phyloP scores from a whole-genome alignment of 1,284 basidiomycete species.

The Macrocybe sp. region DNA sequence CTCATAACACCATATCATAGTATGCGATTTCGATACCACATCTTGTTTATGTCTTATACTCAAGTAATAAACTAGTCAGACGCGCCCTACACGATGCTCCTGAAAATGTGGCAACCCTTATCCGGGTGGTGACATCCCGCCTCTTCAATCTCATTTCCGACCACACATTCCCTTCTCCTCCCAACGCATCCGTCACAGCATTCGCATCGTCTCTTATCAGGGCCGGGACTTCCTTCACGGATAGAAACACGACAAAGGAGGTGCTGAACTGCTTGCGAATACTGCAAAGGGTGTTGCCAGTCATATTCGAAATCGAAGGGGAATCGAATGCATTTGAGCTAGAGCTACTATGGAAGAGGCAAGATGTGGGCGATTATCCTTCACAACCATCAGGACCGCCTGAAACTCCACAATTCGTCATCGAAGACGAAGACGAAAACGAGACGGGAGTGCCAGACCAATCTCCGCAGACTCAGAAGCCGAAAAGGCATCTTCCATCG shows the following conservation, averaged over 20 bases:
- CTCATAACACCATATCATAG: slow-evolving; percentile 83
- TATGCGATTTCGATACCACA: slow-evolving; percentile 33
- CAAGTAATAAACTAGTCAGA: slow-evolving; percentile 48
- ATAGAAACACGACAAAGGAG: slow-evolving; percentile 74
- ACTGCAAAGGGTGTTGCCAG: slow-evolving; percentile 81
- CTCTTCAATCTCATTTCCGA: slow-evolving; percentile 80
- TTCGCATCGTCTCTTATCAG: slow-evolving; percentile 69
- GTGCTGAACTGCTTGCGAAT: slow-evolving; percentile 86
- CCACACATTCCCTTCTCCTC: slow-evolving; percentile 71
- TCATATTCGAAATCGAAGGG: slow-evolving; percentile 79
- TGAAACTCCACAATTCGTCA: slow-evolving; percentile 66
- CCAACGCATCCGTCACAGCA: slow-evolving; percentile 52
- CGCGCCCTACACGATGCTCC: slow-evolving; percentile 78
- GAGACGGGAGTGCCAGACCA: slow-evolving; percentile 17
- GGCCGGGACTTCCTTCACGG: slow-evolving; percentile 37
- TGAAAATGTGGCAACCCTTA: slow-evolving; percentile 79
- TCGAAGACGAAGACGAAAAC: slow-evolving; percentile 73
- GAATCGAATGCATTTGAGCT: slow-evolving; percentile 66
- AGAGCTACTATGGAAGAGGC: slow-evolving; percentile 70
- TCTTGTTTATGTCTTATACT: slow-evolving; percentile 7
- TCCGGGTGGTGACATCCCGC: slow-evolving; percentile 68
- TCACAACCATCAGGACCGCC: slow-evolving; percentile 17
- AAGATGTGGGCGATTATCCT: slow-evolving; percentile 40
- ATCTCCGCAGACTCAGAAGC: slow-evolving; percentile 20
- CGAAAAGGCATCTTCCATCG: slow-evolving; percentile 57